Evolutionary conservation across 2,329 filamentous ascomycete genomes (phyloP), one percentile per base, ranked within the genome.

Genomic region (Fusarium anguioides): DNA sequence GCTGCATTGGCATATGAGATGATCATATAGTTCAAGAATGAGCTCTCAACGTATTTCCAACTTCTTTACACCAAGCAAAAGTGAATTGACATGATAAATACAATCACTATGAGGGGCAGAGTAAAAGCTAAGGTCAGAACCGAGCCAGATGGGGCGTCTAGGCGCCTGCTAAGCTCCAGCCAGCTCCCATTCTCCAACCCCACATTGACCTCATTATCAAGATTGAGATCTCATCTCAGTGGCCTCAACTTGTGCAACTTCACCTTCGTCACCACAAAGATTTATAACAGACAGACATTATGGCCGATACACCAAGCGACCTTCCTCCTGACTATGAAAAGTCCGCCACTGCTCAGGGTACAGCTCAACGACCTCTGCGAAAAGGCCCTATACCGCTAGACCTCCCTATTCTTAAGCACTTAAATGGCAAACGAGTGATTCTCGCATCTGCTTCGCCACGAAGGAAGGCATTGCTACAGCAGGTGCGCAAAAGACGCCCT

Each of bases 391-490:
- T 87, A 40, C 91, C 92, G 2, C 87, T 98, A 64, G 86, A 93
- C 63, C 85, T 98, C 18, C 94, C 95, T 17, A 89, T 94, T 55
- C 82, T 99, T 60, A 87, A 87, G 72, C 84, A 90, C 73, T 87
- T 99, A 67, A 89, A 91, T 74, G 86, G 86, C 53, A 93, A 92
- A 78, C 86, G 95, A 67, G 89, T 97, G 8, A 92, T 99, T 70
- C 89, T 99, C 26, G 96, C 96, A 50, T 97, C 94, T 4, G 89
- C 91, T 20, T 97, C 94, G 3, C 96, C 96, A 0, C 86, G 96
- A 41, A 87, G 96, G 52, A 91, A 90, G 78, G 90, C 92, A 66
- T 87, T 99, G 11, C 87, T 99, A 39, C 87, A 87, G 47, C 90
- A 91, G 79, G 88, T 91, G 78, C 41, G 64, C 24, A 17, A 26